Evolutionary conservation across 495 filamentous ascomycete genomes (phyloP).

Genomic region (Neurospora sp.): DNA sequence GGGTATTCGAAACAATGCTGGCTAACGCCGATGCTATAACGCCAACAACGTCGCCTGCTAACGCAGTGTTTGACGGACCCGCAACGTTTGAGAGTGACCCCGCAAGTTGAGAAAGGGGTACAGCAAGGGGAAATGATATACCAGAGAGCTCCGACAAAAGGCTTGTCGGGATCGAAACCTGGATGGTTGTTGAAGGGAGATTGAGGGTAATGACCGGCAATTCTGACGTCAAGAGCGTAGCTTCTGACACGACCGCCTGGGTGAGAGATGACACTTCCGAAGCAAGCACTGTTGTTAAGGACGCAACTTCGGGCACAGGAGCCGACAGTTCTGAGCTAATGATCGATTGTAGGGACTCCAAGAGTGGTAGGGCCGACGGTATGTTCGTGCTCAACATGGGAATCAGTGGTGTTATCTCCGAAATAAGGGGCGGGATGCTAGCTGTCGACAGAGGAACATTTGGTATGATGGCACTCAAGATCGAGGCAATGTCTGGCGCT

Average conservation of each 20-base stretch:
- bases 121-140: constrained; percentile 1
- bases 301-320: background rate
- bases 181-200: constrained; percentile 2
- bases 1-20: constrained; percentile 4
- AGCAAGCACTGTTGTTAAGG: constrained; percentile 2
- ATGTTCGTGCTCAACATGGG: constrained; percentile 1
- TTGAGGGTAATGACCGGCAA: constrained; percentile 6
- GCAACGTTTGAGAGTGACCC: constrained; percentile 2
- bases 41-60: constrained; percentile 6
- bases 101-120: constrained; percentile 4
- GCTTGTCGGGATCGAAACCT: constrained; percentile 4
- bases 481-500: background rate
- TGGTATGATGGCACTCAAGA: background rate
- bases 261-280: constrained; percentile 2
- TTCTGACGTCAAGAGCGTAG: background rate
- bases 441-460: background rate
- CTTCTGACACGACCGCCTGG: background rate
- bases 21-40: constrained; percentile 6
- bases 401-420: background rate
- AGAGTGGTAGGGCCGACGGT: background rate
- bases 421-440: background rate
- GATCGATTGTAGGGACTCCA: constrained; percentile 5
- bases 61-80: constrained; percentile 3
- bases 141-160: constrained; percentile 3
- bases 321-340: constrained; percentile 1